Evolutionary conservation across 345 rosid species (phyloP).

Genomic region (Adansonia digitata): DNA sequence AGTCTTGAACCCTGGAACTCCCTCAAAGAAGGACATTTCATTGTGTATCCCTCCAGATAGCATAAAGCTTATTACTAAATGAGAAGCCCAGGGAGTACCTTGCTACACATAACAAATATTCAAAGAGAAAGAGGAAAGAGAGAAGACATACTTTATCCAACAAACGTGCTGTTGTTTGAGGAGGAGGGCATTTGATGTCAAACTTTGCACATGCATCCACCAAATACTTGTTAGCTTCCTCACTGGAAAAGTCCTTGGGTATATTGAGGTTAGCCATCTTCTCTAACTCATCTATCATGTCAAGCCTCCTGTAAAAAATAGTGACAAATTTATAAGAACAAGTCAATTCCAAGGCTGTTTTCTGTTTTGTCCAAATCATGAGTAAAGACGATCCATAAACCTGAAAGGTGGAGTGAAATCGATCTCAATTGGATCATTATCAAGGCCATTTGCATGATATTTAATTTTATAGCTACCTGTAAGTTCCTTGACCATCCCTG

Average conservation of each 20-base stretch:
- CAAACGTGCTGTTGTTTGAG: conserved; percentile 83
- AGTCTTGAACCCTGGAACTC: neutral
- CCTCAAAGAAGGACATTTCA: neutral
- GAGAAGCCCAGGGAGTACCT: neutral
- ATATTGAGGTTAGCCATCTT: conserved; percentile 77
- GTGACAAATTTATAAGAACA: neutral
- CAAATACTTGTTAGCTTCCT: conserved; percentile 75
- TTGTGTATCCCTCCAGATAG: neutral
- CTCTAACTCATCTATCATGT: conserved; percentile 89
- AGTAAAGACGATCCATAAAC: conserved; percentile 27
- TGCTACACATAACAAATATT: neutral
- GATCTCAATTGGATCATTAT: conserved; percentile 83
- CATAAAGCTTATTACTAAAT: neutral
- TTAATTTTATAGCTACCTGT: conserved; percentile 87
- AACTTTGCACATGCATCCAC: conserved; percentile 62
- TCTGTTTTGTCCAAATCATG: neutral
- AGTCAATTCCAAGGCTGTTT: neutral
- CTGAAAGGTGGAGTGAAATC: conserved; percentile 98
- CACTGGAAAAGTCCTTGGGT: conserved; percentile 80
- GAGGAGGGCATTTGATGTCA: conserved; percentile 87
- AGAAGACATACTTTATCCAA: conserved; percentile 64
- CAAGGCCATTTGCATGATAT: conserved; percentile 83
- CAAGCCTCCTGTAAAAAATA: conserved; percentile 54
- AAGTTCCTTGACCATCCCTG: conserved; percentile 86
- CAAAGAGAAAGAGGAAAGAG: conserved; percentile 2